Conservation (phyloP, 768 basidiomycete genomes). For the Lentinula edodes region DNA sequence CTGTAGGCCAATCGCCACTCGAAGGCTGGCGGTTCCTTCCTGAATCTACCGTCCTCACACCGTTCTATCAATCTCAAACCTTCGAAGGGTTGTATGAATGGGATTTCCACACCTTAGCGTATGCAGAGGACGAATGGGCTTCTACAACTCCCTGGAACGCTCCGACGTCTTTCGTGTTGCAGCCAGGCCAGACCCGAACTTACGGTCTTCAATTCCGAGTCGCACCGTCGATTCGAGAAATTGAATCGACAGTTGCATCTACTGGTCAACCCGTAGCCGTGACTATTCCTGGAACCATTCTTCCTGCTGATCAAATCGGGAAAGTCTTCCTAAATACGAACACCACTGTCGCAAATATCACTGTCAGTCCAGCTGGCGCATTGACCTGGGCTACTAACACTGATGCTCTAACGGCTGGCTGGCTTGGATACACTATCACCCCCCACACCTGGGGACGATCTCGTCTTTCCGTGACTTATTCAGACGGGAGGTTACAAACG, state of each 20-base stretch:
- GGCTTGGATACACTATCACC: slow-evolving; percentile 45
- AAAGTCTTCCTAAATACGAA: slow-evolving; percentile 47
- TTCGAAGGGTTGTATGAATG: slow-evolving; percentile 58
- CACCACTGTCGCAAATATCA: slow-evolving; percentile 34
- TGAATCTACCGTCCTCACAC: slow-evolving; percentile 37
- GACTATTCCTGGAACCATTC: slow-evolving; percentile 48
- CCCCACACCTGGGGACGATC: slow-evolving; percentile 39
- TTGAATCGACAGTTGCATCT: slow-evolving; percentile 38
- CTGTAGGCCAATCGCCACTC: slow-evolving; percentile 40
- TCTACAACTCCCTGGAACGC: slow-evolving; percentile 49
- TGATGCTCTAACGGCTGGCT: slow-evolving; percentile 34
- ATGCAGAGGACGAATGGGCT: slow-evolving; percentile 51
- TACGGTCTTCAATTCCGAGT: slow-evolving; percentile 49
- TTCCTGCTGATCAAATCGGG: slow-evolving; percentile 41
- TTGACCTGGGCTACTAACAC: slow-evolving; percentile 38
- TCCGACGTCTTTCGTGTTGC: slow-evolving; percentile 40
- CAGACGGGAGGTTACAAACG: slow-evolving; percentile 47
- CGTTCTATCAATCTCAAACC: slow-evolving; percentile 53
- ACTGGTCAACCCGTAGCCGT: slow-evolving; percentile 43
- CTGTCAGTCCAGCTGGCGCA: slow-evolving; percentile 40
- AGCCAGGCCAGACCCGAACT: slow-evolving; percentile 42
- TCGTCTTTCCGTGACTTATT: slow-evolving; percentile 44
- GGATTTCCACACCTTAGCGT: slow-evolving; percentile 54
- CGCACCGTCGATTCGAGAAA: slow-evolving; percentile 43
- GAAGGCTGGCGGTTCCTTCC: slow-evolving; percentile 57